Conservation (phyloP, 192 early-diverging fungal genomes). For the Coemansia sp. region DNA sequence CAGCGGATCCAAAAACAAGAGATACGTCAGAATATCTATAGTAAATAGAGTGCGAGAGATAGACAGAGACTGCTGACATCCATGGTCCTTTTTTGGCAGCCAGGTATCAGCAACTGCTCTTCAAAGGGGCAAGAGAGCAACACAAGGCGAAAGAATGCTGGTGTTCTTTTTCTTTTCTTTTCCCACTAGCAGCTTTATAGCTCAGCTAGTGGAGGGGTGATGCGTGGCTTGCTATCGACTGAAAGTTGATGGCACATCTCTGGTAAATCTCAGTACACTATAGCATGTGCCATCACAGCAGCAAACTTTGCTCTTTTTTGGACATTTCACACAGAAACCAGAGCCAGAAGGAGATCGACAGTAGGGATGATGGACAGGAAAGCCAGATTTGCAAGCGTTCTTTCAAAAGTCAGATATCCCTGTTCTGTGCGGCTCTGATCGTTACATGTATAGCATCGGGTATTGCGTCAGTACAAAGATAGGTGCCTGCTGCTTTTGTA, state of each 20-base stretch:
- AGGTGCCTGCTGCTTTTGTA: background rate
- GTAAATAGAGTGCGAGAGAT: too few species aligned
- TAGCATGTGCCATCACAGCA: background rate
- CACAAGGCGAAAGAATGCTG: background rate
- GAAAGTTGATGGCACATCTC: background rate
- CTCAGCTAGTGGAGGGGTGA: background rate
- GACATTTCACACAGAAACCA: background rate
- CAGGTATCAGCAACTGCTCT: background rate
- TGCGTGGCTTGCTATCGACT: background rate
- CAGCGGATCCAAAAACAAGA: background rate
- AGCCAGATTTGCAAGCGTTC: background rate
- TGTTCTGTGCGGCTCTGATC: background rate
- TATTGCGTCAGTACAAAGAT: background rate
- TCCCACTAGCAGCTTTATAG: background rate
- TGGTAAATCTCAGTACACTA: background rate
- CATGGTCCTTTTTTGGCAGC: background rate
- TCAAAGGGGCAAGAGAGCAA: too few species aligned
- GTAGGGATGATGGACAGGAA: background rate
- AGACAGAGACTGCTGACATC: background rate
- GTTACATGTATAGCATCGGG: background rate
- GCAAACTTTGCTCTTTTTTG: background rate
- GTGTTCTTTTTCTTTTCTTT: background rate
- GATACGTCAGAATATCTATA: background rate
- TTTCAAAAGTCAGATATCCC: conserved; percentile 5
- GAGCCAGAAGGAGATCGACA: background rate